phyloP scores from a whole-genome alignment of 1,284 basidiomycete genomes.

The Papiliotrema laurentii region DNA sequence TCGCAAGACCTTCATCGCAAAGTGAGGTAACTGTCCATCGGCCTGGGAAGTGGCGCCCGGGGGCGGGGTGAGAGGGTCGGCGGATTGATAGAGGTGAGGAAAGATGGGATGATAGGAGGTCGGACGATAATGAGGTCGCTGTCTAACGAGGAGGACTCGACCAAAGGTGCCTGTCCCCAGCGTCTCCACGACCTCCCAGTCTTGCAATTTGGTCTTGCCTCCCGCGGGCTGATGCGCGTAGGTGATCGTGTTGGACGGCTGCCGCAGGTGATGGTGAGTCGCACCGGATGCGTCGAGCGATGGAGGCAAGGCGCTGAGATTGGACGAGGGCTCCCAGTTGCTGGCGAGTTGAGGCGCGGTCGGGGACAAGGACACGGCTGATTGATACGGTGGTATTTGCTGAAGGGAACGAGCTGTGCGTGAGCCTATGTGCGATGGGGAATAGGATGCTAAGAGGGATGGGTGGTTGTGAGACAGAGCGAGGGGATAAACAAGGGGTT shows the following conservation, averaged over 20 bases:
- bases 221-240: slow-evolving; percentile 15
- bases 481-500: no score
- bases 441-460: no score
- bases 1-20: slow-evolving; percentile 54
- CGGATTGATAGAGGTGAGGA: slow-evolving; percentile 41
- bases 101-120: slow-evolving; percentile 49
- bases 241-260: neutral
- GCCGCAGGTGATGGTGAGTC: neutral
- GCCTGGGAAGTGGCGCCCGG: slow-evolving; percentile 39
- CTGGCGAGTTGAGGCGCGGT: slow-evolving; percentile 6
- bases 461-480: no score
- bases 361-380: slow-evolving; percentile 16
- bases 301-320: neutral
- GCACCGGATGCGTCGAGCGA: neutral
- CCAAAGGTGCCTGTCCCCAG: slow-evolving; percentile 50
- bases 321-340: slow-evolving; percentile 1
- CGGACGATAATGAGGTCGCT: slow-evolving; percentile 44
- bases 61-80: slow-evolving; percentile 36
- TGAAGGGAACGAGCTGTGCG: no score
- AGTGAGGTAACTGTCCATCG: slow-evolving; percentile 47
- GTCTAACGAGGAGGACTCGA: slow-evolving; percentile 46
- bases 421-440: no score
- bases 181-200: slow-evolving; percentile 49
- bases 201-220: slow-evolving; percentile 33
- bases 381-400: no score